phyloP scores from a whole-genome alignment of 2,329 filamentous ascomycete species.

The Mycosphaerella sp. region DNA sequence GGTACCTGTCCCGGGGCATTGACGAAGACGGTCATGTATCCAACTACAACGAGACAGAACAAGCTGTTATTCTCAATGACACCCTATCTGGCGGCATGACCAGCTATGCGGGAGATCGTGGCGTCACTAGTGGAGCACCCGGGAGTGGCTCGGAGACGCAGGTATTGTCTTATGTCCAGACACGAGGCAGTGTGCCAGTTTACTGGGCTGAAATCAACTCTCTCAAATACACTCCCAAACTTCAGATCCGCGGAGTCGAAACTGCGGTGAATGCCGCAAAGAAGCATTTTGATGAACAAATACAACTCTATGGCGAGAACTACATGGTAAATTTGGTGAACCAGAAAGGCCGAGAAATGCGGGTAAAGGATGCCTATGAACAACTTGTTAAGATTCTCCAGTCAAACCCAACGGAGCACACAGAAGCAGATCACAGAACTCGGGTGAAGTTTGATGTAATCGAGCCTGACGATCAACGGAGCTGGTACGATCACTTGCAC shows the following conservation, averaged over 20 bases:
- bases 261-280: constrained; percentile 69
- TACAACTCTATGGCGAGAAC: constrained; percentile 88
- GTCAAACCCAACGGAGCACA: constrained; percentile 59
- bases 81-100: constrained; percentile 61
- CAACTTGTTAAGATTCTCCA: constrained; percentile 74
- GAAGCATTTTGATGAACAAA: constrained; percentile 90
- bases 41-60: constrained; percentile 98
- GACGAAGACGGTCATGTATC: constrained; percentile 93
- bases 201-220: constrained; percentile 97
- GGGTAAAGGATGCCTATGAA: constrained; percentile 90
- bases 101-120: constrained; percentile 70
- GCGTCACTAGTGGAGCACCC: constrained; percentile 67
- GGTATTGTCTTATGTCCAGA: constrained; percentile 91
- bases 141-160: constrained; percentile 69
- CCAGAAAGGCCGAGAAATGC: constrained; percentile 82
- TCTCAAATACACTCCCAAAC: constrained; percentile 80
- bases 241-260: constrained; percentile 81
- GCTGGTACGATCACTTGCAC: constrained; percentile 76
- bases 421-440: constrained; percentile 56
- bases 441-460: constrained; percentile 77
- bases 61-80: constrained; percentile 85
- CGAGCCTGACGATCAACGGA: constrained; percentile 54
- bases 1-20: constrained; percentile 90
- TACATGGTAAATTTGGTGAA: constrained; percentile 97
- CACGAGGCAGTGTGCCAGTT: constrained; percentile 88